Percentiles rank a stretch among this genome's conserved stretches.
These are phyloP conservation scores for Aaosphaeria arxii DNA, from an alignment of 2,329 filamentous ascomycete species.

Conservation along the genomic window DNA sequence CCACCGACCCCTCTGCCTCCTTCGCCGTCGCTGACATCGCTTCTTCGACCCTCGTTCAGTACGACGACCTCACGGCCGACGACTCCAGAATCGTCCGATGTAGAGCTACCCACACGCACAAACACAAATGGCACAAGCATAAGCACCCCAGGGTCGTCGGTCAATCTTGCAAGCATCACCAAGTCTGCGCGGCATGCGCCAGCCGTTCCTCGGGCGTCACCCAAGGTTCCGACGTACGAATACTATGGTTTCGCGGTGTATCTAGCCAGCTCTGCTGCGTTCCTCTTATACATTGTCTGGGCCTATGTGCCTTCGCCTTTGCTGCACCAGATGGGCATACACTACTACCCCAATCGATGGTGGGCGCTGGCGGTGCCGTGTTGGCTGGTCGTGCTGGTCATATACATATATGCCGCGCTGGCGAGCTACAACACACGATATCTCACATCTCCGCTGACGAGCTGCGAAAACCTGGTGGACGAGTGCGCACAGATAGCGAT, in stretches of 20 bases:
- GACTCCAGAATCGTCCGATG: conserved; percentile 87
- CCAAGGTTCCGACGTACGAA: conserved; percentile 97
- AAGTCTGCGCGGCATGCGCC: conserved; percentile 57
- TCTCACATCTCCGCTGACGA: conserved; percentile 74
- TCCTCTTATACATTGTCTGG: conserved; percentile 74
- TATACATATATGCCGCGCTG: conserved; percentile 93
- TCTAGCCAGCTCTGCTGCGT: conserved; percentile 78
- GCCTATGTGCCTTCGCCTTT: conserved; percentile 89
- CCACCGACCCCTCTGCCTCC: conserved; percentile 94
- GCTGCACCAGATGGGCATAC: conserved; percentile 86
- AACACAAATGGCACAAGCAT: conserved; percentile 13
- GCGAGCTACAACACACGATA: conserved; percentile 88
- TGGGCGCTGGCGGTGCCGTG: conserved; percentile 92
- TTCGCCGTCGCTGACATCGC: conserved; percentile 86
- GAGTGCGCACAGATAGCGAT: conserved; percentile 82
- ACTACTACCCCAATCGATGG: conserved; percentile 97
- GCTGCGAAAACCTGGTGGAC: conserved; percentile 87
- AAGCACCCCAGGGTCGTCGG: conserved; percentile 41
- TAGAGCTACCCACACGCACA: conserved; percentile 52
- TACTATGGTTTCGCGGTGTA: conserved; percentile 99
- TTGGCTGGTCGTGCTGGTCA: conserved; percentile 81
- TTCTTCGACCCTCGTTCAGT: conserved; percentile 70
- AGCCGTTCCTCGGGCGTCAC: conserved; percentile 77
- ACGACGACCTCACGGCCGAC: conserved; percentile 69
- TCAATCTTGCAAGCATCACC: conserved; percentile 58